These are phyloP conservation scores for Pneumocystis sp. DNA, from an alignment of 1,139 yeast genomes.

Conservation along the genomic window DNA sequence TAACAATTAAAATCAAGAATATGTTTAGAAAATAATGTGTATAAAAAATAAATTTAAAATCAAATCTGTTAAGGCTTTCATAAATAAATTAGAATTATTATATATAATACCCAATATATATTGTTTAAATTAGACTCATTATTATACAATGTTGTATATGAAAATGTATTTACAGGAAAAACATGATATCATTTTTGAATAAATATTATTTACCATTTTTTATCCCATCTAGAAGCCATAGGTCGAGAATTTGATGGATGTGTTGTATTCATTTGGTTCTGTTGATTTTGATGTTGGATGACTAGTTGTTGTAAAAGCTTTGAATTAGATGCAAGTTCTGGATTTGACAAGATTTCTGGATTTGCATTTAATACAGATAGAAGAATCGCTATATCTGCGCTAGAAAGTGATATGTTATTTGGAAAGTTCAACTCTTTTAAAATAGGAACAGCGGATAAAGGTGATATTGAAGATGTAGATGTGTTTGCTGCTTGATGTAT, in stretches of 20 bases:
- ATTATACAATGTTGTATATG: not conserved
- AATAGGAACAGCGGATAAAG: conserved; percentile 1
- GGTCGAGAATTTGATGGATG: not conserved
- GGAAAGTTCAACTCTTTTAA: conserved; percentile 12
- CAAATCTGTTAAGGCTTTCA: not conserved
- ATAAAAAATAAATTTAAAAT: not conserved
- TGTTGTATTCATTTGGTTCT: not conserved
- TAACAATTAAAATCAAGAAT: not conserved
- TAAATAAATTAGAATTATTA: not conserved
- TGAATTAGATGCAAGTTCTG: conserved; percentile 19
- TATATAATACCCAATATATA: not conserved
- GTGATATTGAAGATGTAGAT: not conserved
- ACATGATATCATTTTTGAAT: not conserved
- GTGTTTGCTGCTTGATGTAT: not conserved
- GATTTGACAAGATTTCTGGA: conserved; percentile 19
- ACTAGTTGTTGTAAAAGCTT: conserved; percentile 19
- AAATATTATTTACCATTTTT: not conserved
- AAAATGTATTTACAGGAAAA: not conserved
- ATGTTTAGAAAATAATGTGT: not conserved
- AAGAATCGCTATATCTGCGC: conserved; percentile 18
- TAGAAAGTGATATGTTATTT: conserved; percentile 24
- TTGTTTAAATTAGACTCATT: not conserved
- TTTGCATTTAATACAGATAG: conserved; percentile 16
- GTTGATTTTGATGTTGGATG: conserved; percentile 15
- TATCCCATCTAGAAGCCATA: not conserved